Evolutionary conservation across 805 yeast genomes (phyloP), one percentile per base, ranked within the genome.

Genomic region (Komagataella pseudopastoris): DNA sequence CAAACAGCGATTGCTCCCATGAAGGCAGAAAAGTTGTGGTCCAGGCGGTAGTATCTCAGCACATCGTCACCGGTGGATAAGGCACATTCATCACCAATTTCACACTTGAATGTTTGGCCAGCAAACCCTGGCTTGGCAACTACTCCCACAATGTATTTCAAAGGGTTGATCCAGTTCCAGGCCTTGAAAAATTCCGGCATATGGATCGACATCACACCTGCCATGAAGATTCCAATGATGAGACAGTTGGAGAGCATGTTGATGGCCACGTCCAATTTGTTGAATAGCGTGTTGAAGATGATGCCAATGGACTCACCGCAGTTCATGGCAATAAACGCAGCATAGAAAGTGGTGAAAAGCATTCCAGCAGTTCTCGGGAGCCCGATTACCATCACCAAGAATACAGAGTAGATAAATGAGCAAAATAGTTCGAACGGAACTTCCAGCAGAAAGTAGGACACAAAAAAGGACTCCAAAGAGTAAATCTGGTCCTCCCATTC

Each of bases 231-330:
- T 1, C 88, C 88, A 49, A 84, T 65, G 12, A 82, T 74, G 51
- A 83, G 63, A 14, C 81, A 56, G 17, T 76, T 73, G 1, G 86
- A 71, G 44, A 85, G 75, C 6, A 82, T 62, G 60, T 83, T 83
- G 17, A 83, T 80, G 2, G 88, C 89, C 55, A 85, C 73, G 0
- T 90, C 91, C 48, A 84, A 71, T 56, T 84, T 83, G 49, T 67
- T 62, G 59, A 85, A 81, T 1, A 82, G 55, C 6, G 86, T 77
- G 57, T 82, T 83, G 49, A 85, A 79, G 52, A 81, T 70, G 7
- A 85, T 84, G 1, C 91, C 93, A 44, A 85, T 65, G 3, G 87
- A 78, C 60, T 85, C 93, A 24, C 93, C 93, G 57, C 84, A 76
- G 52, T 77, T 76, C 12, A 78, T 69, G 8, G 76, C 70, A 14